These are phyloP conservation scores for Volvox reticuliferus DNA, from an alignment of 139 green algal species.

Conservation along the genomic window DNA sequence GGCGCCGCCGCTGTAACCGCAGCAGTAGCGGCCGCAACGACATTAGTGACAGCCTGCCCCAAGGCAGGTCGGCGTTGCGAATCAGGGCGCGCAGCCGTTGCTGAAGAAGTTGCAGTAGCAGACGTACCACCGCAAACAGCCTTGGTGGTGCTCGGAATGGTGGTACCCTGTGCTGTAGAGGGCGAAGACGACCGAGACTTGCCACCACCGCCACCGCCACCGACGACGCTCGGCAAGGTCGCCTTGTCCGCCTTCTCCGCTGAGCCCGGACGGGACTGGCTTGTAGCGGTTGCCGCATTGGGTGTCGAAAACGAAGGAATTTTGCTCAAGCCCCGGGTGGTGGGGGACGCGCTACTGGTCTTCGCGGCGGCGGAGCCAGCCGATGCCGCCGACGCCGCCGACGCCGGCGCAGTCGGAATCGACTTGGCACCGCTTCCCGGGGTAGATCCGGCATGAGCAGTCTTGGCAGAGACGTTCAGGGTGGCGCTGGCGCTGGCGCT, in stretches of 20 bases:
- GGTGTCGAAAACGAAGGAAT: too few relatives aligned
- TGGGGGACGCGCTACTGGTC: too few relatives aligned
- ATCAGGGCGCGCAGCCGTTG: neutral
- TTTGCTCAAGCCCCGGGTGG: too few relatives aligned
- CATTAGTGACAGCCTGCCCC: neutral
- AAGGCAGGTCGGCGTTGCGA: neutral
- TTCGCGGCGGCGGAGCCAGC: too few relatives aligned
- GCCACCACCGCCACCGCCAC: neutral
- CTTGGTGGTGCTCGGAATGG: neutral
- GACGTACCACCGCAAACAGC: neutral
- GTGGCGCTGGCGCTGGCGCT: neutral
- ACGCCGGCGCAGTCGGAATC: neutral
- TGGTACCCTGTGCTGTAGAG: neutral
- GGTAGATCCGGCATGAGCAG: too few relatives aligned
- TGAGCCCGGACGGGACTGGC: too few relatives aligned
- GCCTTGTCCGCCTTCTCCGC: neutral
- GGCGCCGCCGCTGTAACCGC: neutral
- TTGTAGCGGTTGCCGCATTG: too few relatives aligned
- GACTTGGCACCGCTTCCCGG: neutral
- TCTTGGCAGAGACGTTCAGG: too few relatives aligned
- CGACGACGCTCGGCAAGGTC: too few relatives aligned
- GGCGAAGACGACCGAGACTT: neutral
- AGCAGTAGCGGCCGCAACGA: neutral
- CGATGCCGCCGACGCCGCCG: too few relatives aligned
- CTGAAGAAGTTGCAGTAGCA: neutral